Base-by-base conservation (phyloP, 1,284 basidiomycete genomes). In the Ustilago crameri region DNA sequence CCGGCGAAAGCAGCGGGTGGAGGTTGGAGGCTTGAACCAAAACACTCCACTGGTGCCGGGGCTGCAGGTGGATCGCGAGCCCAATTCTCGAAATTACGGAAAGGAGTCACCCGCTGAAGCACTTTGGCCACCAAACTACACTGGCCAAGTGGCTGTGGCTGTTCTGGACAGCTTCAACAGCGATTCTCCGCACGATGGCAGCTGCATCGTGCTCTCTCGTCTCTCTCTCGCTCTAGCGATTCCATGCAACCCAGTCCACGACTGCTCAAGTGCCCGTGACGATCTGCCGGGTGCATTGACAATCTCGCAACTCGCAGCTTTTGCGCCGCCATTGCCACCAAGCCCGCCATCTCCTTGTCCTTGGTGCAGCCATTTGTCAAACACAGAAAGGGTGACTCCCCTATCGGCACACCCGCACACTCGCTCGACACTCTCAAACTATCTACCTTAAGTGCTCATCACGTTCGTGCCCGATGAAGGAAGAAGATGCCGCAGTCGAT, bases 251-350 rank as follows among this genome's bases (percentile, higher is more conserved):
- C 30, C 7, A 30, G 2, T 17, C 12, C 10, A 14, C 27, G 32
- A 44, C 47, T 51, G 42, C 5, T 30, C 27, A 15, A 34, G 41
- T 46, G 48, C 48, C 22, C 27, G 3, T 17, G 14, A n/a, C 5
- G 35, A 7, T 14, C 5, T 42, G 40, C 22, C 40, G 15, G 40
- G 7, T 15, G 22, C 40, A 7, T 23, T 18, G 22, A 42, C 40
- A 24, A 22, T 42, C 14, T 48, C 18, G 26, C 35, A 30, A 30
- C 12, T 30, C 30, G 30, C 30, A 30, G 30, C 5, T 14, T 57
- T 53, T 49, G 45, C 50, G 49, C 61, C 61, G 61, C 30, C 49
- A 64, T 64, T 52, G 54, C 54, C 61, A 52, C 42, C 54, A 54
- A 52, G 61, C n/a, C 54, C 50, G 41, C 38, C 10, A 22, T 42